phyloP scores from a whole-genome alignment of 306 rosid species.

The Castanea crenata region DNA sequence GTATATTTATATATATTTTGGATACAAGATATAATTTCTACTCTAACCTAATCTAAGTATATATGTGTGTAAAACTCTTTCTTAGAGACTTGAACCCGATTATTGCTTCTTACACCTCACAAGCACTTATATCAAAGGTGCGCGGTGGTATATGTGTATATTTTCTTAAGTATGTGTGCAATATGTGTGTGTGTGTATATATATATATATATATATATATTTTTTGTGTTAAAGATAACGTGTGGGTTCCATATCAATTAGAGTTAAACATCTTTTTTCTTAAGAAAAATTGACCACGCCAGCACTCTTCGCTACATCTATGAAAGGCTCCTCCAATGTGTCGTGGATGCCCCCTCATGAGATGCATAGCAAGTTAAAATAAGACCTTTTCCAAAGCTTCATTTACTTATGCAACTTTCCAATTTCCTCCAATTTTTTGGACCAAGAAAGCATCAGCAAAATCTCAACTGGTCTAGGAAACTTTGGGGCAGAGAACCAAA shows the following conservation, averaged over 20 bases:
- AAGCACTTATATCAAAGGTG: no score
- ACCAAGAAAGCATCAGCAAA: slow-evolving; percentile 73
- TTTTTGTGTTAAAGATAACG: no score
- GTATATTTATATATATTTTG: no score
- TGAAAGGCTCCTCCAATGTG: slow-evolving; percentile 96
- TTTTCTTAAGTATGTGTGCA: no score
- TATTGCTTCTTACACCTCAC: no score
- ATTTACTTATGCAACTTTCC: slow-evolving; percentile 50
- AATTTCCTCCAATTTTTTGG: slow-evolving; percentile 60
- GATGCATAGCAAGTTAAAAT: slow-evolving; percentile 72
- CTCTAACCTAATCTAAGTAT: no score
- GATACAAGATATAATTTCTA: no score
- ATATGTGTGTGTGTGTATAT: no score
- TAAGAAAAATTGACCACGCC: slow-evolving; percentile 75
- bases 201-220: no score
- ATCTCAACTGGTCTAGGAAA: slow-evolving; percentile 97
- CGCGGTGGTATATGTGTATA: no score
- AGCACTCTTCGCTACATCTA: slow-evolving; percentile 94
- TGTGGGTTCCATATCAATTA: background rate
- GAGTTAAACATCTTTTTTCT: slow-evolving; percentile 6
- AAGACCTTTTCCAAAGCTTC: slow-evolving; percentile 55
- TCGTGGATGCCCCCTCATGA: slow-evolving; percentile 92
- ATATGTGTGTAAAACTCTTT: no score
- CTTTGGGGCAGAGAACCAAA: slow-evolving; percentile 88
- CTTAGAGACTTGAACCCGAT: no score